Conservation (phyloP, 345 rosid species). For the Euphorbia peplus region DNA sequence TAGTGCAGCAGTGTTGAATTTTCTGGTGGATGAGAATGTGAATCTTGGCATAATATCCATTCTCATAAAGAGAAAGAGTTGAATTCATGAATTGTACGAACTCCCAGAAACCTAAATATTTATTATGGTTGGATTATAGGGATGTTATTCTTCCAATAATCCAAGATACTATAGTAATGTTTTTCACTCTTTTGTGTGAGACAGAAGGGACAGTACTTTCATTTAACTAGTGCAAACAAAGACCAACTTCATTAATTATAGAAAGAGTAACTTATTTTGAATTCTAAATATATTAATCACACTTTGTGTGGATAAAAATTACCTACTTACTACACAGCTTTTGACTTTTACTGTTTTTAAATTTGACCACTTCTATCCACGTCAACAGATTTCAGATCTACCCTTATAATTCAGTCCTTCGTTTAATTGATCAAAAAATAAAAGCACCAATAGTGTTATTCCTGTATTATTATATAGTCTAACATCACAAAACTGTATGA, state of each 20-base stretch:
- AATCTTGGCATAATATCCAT: neutral
- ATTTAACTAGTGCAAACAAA: neutral
- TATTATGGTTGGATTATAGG: neutral
- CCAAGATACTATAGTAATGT: neutral
- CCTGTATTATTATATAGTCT: no score
- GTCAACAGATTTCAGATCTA: no score
- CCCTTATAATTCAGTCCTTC: no score
- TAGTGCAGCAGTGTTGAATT: no score
- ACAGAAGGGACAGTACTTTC: slow-evolving; percentile 12
- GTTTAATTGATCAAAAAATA: no score
- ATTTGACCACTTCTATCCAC: no score
- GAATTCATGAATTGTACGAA: no score
- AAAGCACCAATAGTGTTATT: no score
- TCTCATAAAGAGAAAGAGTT: neutral
- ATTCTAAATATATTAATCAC: no score
- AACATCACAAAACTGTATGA: no score
- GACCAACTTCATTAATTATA: neutral
- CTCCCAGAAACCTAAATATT: neutral
- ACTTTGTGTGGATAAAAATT: neutral
- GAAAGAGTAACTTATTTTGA: neutral
- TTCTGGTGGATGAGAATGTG: neutral
- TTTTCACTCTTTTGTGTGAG: neutral
- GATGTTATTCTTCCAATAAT: slow-evolving; percentile 1
- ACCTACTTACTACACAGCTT: no score
- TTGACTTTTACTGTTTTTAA: no score